These are phyloP conservation scores for Naganishia kalamii DNA, from an alignment of 768 basidiomycete species.

Conservation along the genomic window DNA sequence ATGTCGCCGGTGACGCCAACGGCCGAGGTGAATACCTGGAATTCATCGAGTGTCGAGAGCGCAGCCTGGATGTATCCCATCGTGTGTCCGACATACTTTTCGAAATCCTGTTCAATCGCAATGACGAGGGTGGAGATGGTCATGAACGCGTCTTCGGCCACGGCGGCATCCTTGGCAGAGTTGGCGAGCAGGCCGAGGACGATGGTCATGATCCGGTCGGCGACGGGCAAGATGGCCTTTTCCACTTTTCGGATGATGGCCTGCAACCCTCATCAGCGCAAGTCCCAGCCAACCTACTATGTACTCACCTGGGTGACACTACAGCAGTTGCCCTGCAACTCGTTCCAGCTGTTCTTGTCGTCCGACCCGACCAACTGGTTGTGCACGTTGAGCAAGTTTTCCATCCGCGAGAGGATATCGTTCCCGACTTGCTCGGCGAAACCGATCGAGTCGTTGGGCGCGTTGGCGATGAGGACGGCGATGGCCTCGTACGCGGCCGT, in stretches of 20 bases:
- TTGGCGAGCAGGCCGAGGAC: conserved; percentile 74
- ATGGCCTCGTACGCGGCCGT: conserved; percentile 96
- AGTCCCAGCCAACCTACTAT: not conserved
- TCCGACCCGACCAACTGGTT: conserved; percentile 91
- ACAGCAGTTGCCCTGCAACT: conserved; percentile 91
- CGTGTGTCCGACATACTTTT: conserved; percentile 77
- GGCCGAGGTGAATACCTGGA: conserved; percentile 88
- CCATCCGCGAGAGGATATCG: conserved; percentile 81
- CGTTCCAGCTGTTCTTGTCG: conserved; percentile 98
- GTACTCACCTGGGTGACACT: conserved; percentile 72
- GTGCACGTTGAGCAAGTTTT: conserved; percentile 73
- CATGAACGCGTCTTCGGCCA: conserved; percentile 93
- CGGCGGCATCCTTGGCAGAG: conserved; percentile 85
- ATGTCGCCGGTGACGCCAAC: conserved; percentile 94
- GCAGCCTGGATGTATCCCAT: conserved; percentile 80
- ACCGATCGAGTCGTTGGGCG: conserved; percentile 68
- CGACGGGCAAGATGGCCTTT: conserved; percentile 73
- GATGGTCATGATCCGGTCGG: conserved; percentile 92
- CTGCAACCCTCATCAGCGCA: conserved; percentile 47
- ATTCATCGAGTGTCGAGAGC: conserved; percentile 86
- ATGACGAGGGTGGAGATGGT: conserved; percentile 80
- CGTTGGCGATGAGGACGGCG: conserved; percentile 73
- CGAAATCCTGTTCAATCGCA: conserved; percentile 54
- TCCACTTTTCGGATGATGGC: conserved; percentile 78
- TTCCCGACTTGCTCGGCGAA: conserved; percentile 77